Conservation (phyloP, 2,329 filamentous ascomycete genomes). For the Trichoderma hamatum region DNA sequence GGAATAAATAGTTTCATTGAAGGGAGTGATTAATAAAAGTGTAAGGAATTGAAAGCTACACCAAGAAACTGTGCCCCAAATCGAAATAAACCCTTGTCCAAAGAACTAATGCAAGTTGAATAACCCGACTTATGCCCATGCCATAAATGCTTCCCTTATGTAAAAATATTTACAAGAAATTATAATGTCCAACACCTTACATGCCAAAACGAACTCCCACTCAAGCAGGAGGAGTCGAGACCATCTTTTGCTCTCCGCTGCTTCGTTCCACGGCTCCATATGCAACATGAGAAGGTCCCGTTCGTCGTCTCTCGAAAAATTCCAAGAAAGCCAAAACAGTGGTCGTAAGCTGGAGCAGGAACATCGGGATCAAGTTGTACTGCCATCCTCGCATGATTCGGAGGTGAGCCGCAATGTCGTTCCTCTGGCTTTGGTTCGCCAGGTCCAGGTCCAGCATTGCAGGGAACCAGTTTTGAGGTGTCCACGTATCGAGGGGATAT, state of each 20-base stretch:
- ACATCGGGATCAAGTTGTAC: conserved; percentile 38
- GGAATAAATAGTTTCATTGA: neutral
- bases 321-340: conserved; percentile 34
- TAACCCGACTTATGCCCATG: neutral
- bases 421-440: conserved; percentile 24
- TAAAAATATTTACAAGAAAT: conserved; percentile 6
- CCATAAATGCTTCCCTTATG: neutral
- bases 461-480: conserved; percentile 37
- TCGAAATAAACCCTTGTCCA: neutral
- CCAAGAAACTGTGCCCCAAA: neutral
- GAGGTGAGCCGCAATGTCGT: conserved; percentile 33
- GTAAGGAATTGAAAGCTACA: neutral
- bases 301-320: conserved; percentile 28
- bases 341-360: conserved; percentile 34
- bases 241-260: conserved; percentile 13
- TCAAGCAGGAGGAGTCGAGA: neutral
- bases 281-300: neutral
- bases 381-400: conserved; percentile 37
- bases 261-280: conserved; percentile 21
- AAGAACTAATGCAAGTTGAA: neutral
- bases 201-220: neutral
- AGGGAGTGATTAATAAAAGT: neutral
- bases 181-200: neutral
- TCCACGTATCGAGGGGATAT: conserved; percentile 34
- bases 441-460: conserved; percentile 34